Conservation (phyloP, 2,329 filamentous ascomycete species). For the Fusarium pseudograminearum region DNA sequence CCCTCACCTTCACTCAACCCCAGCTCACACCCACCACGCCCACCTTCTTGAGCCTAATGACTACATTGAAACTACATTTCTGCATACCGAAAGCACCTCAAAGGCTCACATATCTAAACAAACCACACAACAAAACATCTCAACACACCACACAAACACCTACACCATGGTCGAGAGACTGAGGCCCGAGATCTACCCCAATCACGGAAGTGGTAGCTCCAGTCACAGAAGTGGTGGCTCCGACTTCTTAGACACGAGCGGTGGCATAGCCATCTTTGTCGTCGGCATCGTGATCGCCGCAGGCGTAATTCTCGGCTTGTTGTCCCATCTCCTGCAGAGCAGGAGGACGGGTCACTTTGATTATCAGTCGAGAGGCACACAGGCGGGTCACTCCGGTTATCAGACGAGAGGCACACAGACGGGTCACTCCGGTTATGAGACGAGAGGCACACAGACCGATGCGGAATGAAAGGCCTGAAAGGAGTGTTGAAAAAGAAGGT, state of each 20-base stretch:
- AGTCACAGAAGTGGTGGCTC: not conserved
- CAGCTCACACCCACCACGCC: not conserved
- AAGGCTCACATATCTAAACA: not conserved
- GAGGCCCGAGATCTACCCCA: not conserved
- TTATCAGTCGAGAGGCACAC: too few relatives aligned
- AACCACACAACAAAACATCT: too few relatives aligned
- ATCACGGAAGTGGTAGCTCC: not conserved
- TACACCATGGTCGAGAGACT: not conserved
- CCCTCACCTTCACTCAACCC: too few relatives aligned
- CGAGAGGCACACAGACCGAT: too few relatives aligned
- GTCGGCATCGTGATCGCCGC: not conserved
- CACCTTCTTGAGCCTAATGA: not conserved
- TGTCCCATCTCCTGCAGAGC: accelerated
- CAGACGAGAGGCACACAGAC: too few relatives aligned
- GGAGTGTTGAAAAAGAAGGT: too few relatives aligned
- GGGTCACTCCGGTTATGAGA: too few relatives aligned
- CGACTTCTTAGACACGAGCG: not conserved
- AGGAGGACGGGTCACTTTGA: not conserved
- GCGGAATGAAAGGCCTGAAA: too few relatives aligned
- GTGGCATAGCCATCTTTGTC: not conserved
- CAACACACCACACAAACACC: not conserved
- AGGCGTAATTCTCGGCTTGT: not conserved
- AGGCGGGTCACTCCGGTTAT: too few relatives aligned
- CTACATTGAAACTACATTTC: not conserved
- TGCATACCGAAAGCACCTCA: not conserved